Evolutionary conservation across 208 protist species (phyloP), one percentile per base, ranked within the genome.

Genomic region (Trypanosoma platydactyli): DNA sequence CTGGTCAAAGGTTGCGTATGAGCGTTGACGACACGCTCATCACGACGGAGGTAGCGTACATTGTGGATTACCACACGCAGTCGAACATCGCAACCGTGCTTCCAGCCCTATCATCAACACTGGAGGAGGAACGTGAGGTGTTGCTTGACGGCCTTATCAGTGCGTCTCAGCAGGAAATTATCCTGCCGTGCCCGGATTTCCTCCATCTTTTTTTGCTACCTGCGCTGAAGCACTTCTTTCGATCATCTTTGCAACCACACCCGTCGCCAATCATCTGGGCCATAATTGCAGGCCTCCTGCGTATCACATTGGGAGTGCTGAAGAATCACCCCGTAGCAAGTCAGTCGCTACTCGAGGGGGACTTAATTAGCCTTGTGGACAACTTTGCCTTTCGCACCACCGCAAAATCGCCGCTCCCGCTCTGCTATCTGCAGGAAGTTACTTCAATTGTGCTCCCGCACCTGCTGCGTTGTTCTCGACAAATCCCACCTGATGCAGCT

Each of bases 371-470:
- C 20, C 33, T 40, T 3, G 63, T 94, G 16, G 67, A 80, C 11
- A 68, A 65, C 18, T 79, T 89, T 67, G 80, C 84, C 2, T 53
- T 66, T 61, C 64, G 71, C 45, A 59, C 69, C 13, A 35, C 71
- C 15, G 75, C 80, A 57, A 81, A 79, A 30, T 56, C 68, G 30
- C 77, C 88, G 13, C 69, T 86, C 20, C 88, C 84, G 3, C 27
- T 82, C 24, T 71, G 51, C 16, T 72, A 76, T 44, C 67, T 89
- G 46, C 75, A 78, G 55, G 88, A 94, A 61, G 50, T 77, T 0
- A 54, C 55, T 5, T 51, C 71, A 20, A 54, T 59, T 9, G 29
- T 71, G 9, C 5, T 77, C 15, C 64, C 48, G 50, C 50, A 67
- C 1, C 6, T 71, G 16, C 20, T 77, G 27, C 54, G 41, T 22